Conservation (phyloP, 257 asterid species). For the Euphrasia confusa region DNA sequence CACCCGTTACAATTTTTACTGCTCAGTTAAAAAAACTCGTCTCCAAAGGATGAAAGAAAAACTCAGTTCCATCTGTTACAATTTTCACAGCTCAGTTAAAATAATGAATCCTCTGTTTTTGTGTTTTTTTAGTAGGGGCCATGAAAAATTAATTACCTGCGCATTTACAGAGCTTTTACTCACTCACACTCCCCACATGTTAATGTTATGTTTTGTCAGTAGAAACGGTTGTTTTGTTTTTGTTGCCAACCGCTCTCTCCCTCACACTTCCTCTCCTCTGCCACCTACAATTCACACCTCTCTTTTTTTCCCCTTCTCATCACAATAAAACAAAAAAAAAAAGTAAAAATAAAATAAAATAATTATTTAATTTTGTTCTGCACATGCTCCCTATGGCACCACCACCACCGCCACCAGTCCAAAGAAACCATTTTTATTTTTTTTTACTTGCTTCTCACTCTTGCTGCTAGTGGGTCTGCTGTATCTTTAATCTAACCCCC, state of each 20-base stretch:
- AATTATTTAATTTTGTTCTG: slow-evolving; percentile 14
- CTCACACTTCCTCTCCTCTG: not conserved
- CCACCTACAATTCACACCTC: slow-evolving; percentile 24
- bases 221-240: slow-evolving; percentile 46
- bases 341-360: not conserved
- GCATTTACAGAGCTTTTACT: not conserved
- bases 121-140: too few relatives aligned
- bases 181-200: not conserved
- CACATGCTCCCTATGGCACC: slow-evolving; percentile 34
- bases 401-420: slow-evolving; percentile 26
- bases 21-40: too few relatives aligned
- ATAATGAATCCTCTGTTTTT: too few relatives aligned
- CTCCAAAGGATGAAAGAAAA: too few relatives aligned
- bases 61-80: too few relatives aligned
- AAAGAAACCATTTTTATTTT: slow-evolving; percentile 31
- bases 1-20: too few relatives aligned
- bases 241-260: slow-evolving; percentile 38
- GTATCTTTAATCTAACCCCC: slow-evolving; percentile 43
- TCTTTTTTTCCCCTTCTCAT: slow-evolving; percentile 19
- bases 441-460: slow-evolving; percentile 65
- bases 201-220: slow-evolving; percentile 27
- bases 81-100: too few relatives aligned
- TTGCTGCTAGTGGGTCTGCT: slow-evolving; percentile 53
- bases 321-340: slow-evolving; percentile 9
- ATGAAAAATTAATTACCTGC: too few relatives aligned